Evolutionary conservation across 306 rosid genomes (phyloP).

Genomic region (Vigna trinervia): DNA sequence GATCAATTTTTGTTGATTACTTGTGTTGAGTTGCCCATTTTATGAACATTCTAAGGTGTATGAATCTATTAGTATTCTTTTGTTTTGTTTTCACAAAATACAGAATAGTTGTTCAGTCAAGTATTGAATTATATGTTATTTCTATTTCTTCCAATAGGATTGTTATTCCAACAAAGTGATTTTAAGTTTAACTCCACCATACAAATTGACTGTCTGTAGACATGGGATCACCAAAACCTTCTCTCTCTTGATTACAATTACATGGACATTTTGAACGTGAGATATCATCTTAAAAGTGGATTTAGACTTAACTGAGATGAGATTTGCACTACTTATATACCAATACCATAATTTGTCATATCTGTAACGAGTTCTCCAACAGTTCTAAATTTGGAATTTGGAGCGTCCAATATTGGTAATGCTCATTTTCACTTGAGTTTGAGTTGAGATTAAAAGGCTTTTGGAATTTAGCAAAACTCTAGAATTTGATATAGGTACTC

Average conservation of each 20-base stretch:
- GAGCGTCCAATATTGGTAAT: background rate
- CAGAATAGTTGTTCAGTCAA: background rate
- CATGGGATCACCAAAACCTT: too few relatives aligned
- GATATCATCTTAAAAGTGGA: too few relatives aligned
- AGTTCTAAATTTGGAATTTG: background rate
- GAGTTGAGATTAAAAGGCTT: background rate
- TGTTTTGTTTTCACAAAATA: background rate
- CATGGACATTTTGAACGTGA: too few relatives aligned
- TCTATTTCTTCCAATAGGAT: background rate
- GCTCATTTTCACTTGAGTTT: background rate
- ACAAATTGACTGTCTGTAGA: too few relatives aligned
- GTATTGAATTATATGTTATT: background rate
- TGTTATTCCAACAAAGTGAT: background rate
- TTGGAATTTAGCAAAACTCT: background rate
- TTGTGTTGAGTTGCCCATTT: background rate
- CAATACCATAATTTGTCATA: too few relatives aligned
- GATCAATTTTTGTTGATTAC: background rate
- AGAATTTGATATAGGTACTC: background rate
- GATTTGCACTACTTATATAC: too few relatives aligned
- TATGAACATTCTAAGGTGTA: background rate
- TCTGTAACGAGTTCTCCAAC: too few relatives aligned
- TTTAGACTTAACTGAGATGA: too few relatives aligned
- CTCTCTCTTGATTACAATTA: too few relatives aligned
- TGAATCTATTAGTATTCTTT: background rate
- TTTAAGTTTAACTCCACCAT: too few relatives aligned